These are phyloP conservation scores for Aegilops umbellulata DNA, from an alignment of 176 grass and related monocot genomes.

Conservation along the genomic window DNA sequence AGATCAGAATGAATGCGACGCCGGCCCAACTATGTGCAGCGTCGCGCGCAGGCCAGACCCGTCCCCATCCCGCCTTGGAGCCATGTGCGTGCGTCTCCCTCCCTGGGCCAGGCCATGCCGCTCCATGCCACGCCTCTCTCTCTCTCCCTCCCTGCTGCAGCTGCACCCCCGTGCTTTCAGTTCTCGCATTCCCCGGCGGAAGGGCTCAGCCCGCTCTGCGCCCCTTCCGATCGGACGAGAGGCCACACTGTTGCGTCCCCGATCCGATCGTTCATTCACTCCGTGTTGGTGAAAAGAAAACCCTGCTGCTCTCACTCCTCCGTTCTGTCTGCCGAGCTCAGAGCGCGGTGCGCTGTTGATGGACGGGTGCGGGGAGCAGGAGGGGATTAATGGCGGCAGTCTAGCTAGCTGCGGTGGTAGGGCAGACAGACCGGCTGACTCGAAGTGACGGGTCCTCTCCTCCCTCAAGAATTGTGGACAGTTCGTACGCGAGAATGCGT, in stretches of 20 bases:
- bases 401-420: background rate
- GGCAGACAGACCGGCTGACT: constrained; percentile 7
- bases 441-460: constrained; percentile 33
- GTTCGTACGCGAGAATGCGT: constrained; percentile 17
- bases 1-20: constrained; percentile 48
- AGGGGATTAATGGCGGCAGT: constrained; percentile 12
- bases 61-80: constrained; percentile 21
- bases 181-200: background rate
- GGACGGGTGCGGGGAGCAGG: background rate
- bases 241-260: background rate
- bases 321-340: background rate
- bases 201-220: background rate
- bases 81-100: background rate
- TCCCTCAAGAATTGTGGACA: too few relatives aligned
- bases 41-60: constrained; percentile 24
- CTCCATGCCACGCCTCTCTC: background rate
- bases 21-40: background rate
- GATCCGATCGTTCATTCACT: background rate
- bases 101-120: background rate
- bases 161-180: constrained; percentile 29
- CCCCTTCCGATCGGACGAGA: background rate
- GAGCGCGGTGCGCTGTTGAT: background rate
- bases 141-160: background rate
- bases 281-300: constrained; percentile 1
- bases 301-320: background rate